Percentiles rank a stretch among this genome's conserved stretches.
These are phyloP conservation scores for Zymoseptoria crescenta DNA, from an alignment of 2,329 filamentous ascomycete species.

Conservation along the genomic window DNA sequence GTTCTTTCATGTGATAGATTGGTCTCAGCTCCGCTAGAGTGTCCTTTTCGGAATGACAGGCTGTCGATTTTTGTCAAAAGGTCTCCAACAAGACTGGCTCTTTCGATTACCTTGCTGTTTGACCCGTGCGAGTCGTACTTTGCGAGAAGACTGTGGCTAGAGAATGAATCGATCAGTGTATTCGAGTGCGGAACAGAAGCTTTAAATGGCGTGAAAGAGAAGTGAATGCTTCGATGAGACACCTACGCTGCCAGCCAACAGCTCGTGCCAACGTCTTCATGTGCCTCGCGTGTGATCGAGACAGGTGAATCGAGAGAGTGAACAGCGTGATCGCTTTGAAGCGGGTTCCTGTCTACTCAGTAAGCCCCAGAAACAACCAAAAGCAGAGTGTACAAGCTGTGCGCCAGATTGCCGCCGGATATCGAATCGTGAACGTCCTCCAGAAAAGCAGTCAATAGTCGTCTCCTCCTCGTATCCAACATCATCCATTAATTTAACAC, in stretches of 20 bases:
- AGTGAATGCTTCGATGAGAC: background rate
- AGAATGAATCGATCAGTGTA: background rate
- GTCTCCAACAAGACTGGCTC: too few species aligned
- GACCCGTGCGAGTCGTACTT: background rate
- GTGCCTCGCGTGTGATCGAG: background rate
- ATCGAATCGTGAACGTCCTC: background rate
- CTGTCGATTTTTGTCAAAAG: background rate
- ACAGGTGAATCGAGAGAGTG: background rate
- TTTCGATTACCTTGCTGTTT: background rate
- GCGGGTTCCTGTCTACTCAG: background rate
- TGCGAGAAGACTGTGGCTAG: too few species aligned
- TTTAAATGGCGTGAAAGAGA: background rate
- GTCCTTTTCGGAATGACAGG: background rate
- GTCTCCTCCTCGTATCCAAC: background rate
- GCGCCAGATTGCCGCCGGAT: background rate
- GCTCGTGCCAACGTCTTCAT: background rate
- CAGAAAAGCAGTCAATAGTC: background rate
- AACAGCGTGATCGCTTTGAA: background rate
- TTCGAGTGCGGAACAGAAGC: background rate
- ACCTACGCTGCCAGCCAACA: background rate
- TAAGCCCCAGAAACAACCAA: background rate
- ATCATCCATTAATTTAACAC: conserved; percentile 53
- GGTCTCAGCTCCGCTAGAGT: background rate
- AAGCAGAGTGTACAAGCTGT: background rate
- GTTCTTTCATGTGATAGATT: background rate